Base-by-base conservation (phyloP, 108 stramenopile genomes). In the Pseudonitzschia delicatissima region DNA sequence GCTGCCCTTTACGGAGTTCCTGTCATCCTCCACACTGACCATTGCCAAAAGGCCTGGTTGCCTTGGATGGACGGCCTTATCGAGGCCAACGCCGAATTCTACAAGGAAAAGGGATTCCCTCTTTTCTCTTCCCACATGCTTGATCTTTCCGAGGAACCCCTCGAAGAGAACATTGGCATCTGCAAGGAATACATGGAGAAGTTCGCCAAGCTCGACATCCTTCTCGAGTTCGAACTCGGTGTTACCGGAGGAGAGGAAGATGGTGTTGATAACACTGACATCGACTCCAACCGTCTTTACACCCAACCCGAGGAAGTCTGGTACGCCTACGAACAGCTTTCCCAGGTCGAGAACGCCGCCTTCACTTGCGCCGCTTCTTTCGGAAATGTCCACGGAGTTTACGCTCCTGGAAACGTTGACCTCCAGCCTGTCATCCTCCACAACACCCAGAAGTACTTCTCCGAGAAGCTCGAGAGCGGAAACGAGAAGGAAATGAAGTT, bases 171-270 rank as follows among this genome's bases (percentile, higher is more conserved):
- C 88, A 96, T 98, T 68, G 82, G 52, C 53, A 98, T 96, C 75
- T 98, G 97, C 92, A 92, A 94, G 82, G 67, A 84, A 39, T 96
- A 96, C 88, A 80, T 96, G 69, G 86, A 92, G 80, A 86, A 82
- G 60, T 85, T 92, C 73, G 86, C 89, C 67, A 87, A 91, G 79
- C 29, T 91, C 34, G 80, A 93, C 60, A 92, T 96, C 75, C 84
- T 94, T 55, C 87, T 98, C 57, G 97, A 98, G 77, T 92, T 98
- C 79, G 97, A 98, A 81, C 89, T 98, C 62, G 97, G 97, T 57
- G 91, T 98, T 47, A 96, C 97, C 9, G 97, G 97, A 72, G 97
- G 97, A 64, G 97, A 98, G 73, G 97, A 96, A 69, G 97, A 96
- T 78, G 97, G 97, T 68, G 97, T 97, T 64, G 93, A 96, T 71